Conservation (phyloP, 2,329 filamentous ascomycete species). For the Cryphonectria parasitica region DNA sequence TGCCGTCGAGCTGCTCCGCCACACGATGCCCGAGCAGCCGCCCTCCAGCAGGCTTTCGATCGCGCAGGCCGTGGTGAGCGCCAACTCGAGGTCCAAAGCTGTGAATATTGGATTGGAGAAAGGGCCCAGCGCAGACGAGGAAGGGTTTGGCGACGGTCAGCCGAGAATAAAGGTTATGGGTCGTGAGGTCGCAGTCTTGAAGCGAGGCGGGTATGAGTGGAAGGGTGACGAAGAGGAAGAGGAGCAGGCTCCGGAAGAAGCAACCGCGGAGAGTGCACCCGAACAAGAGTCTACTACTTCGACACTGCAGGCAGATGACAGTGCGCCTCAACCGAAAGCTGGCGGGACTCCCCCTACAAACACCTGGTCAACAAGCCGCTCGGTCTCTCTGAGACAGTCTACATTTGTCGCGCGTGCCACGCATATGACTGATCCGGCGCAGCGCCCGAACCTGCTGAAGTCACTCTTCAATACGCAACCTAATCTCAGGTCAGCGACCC, state of each 20-base stretch:
- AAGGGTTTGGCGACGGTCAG: constrained; percentile 76
- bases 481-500: constrained; percentile 56
- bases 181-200: constrained; percentile 74
- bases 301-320: constrained; percentile 29
- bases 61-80: constrained; percentile 81
- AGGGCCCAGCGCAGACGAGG: constrained; percentile 66
- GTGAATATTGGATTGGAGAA: constrained; percentile 73
- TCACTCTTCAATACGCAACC: constrained; percentile 53
- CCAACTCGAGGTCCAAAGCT: constrained; percentile 78
- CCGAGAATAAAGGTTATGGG: constrained; percentile 74
- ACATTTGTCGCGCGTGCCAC: constrained; percentile 61
- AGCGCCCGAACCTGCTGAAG: constrained; percentile 50
- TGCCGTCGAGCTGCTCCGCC: constrained; percentile 71
- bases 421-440: constrained; percentile 42
- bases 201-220: constrained; percentile 75
- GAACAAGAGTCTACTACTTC: constrained; percentile 26
- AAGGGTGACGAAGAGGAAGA: constrained; percentile 43
- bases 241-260: constrained; percentile 17
- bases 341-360: constrained; percentile 33
- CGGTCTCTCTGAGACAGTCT: constrained; percentile 56
- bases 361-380: constrained; percentile 57
- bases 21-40: constrained; percentile 85
- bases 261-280: constrained; percentile 21
- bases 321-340: constrained; percentile 30
- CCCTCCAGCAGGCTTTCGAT: constrained; percentile 82